These are phyloP conservation scores for Santalum album DNA, from an alignment of 164 flowering plant species.

Conservation along the genomic window DNA sequence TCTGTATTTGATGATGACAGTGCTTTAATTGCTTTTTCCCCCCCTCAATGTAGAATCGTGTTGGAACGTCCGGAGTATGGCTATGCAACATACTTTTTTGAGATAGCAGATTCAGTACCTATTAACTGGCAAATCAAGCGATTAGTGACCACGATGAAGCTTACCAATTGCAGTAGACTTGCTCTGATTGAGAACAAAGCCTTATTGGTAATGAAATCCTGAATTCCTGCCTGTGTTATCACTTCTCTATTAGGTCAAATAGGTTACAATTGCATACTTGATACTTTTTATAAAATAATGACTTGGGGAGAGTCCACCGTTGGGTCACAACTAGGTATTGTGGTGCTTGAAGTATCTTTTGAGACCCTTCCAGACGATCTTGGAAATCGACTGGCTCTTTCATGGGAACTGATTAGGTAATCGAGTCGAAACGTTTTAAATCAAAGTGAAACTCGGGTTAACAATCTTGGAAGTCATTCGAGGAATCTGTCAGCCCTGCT, in stretches of 20 bases:
- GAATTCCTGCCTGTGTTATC: not conserved
- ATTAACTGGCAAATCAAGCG: conserved; percentile 82
- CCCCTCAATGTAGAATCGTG: conserved; percentile 58
- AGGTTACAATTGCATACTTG: not conserved
- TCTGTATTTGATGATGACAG: conserved; percentile 1
- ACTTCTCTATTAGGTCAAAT: not conserved
- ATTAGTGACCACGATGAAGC: conserved; percentile 74
- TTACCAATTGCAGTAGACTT: conserved; percentile 54
- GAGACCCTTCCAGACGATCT: too few relatives aligned
- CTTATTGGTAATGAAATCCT: conserved; percentile 40
- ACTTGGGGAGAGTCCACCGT: too few relatives aligned
- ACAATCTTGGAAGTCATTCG: not conserved
- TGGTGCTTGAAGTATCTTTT: too few relatives aligned
- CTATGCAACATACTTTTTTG: conserved; percentile 96
- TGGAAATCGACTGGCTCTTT: too few relatives aligned
- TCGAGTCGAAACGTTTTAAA: too few relatives aligned
- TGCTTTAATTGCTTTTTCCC: conserved; percentile 2
- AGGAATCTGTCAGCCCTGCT: not conserved
- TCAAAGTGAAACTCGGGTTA: too few relatives aligned
- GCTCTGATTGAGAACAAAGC: conserved; percentile 72
- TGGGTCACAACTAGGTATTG: too few relatives aligned
- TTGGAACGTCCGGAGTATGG: conserved; percentile 98
- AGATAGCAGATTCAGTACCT: conserved; percentile 52
- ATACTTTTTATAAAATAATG: not conserved
- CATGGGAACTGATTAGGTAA: too few relatives aligned